Conservation (phyloP, 345 rosid species). For the Brassica nigra region DNA sequence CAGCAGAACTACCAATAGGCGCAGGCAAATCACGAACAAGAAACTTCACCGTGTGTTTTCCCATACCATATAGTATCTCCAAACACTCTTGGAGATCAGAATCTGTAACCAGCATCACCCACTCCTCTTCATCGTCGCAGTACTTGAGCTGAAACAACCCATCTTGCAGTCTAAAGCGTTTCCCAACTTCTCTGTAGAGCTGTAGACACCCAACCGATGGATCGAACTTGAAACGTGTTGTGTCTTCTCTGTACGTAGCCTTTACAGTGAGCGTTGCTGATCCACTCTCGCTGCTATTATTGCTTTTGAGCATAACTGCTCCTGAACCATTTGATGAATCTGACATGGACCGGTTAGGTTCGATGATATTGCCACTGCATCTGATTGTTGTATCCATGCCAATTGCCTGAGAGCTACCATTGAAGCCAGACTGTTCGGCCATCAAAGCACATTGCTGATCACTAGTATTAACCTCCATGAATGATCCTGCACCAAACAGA, state of each 20-base stretch:
- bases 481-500: conserved; percentile 38
- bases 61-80: conserved; percentile 59
- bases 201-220: conserved; percentile 66
- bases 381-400: conserved; percentile 28
- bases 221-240: conserved; percentile 79
- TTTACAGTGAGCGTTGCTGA: conserved; percentile 59
- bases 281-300: conserved; percentile 56
- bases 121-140: conserved; percentile 89
- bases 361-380: conserved; percentile 46
- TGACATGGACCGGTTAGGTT: conserved; percentile 56
- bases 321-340: conserved; percentile 69
- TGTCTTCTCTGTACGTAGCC: conserved; percentile 77
- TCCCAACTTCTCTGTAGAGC: conserved; percentile 78
- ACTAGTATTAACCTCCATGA: conserved; percentile 47
- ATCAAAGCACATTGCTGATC: conserved; percentile 43
- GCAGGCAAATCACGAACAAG: conserved; percentile 64
- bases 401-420: conserved; percentile 39
- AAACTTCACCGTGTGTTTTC: conserved; percentile 64
- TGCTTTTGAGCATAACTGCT: conserved; percentile 45
- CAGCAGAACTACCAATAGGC: conserved; percentile 62
- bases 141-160: conserved; percentile 84
- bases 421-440: conserved; percentile 36
- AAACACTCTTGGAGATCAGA: conserved; percentile 84
- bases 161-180: conserved; percentile 66
- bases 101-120: conserved; percentile 79